Evolutionary conservation across 306 rosid species (phyloP), one percentile per base, ranked within the genome.

Genomic region (Lupinus albus): DNA sequence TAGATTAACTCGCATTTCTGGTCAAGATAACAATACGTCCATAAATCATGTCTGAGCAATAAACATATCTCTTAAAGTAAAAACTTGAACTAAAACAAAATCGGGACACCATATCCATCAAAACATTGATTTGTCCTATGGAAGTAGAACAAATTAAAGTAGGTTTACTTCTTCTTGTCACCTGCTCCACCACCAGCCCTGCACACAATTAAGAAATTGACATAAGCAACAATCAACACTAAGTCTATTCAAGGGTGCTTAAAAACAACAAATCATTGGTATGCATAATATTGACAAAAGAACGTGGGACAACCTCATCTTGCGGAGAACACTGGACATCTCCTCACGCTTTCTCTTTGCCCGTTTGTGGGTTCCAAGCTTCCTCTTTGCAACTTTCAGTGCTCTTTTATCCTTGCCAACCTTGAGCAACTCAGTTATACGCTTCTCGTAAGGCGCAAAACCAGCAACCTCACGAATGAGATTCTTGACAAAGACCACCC

Each of bases 271-370:
- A 21, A 11, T 11, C 9, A 36, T 7, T 2, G 8, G 2, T 1
- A 28, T 1, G 15, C 14, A 44, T n/a, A 30, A 35, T 1, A 2
- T 4, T 1, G 6, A 30, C 20, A 69, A 36, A 50, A 61, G 61
- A 33, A 14, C n/a, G 17, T 5, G 16, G 4, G 15, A 35, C 17
- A 28, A 92, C 97, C 97, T 92, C 89, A 92, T 89, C 85, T 92
- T 92, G 5, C 96, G 67, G 61, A 92, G 96, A 30, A 76, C 89
- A 36, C 77, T 88, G 33, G 96, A 84, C 98, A 87, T 92, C 80
- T 92, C 98, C 74, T 92, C 98, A 11, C 96, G 64, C 98, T 92
- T 92, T 86, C 80, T 89, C 89, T 92, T 92, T 0, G 95, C 96
- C 28, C 96, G 87, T 75, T 89, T 92, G 79, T 92, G 96, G 35